A percentile compares a stretch with the other conserved stretches of the same genome.
These are phyloP conservation scores for Liquidambar formosana DNA, from an alignment of 164 flowering plant genomes.

Conservation along the genomic window DNA sequence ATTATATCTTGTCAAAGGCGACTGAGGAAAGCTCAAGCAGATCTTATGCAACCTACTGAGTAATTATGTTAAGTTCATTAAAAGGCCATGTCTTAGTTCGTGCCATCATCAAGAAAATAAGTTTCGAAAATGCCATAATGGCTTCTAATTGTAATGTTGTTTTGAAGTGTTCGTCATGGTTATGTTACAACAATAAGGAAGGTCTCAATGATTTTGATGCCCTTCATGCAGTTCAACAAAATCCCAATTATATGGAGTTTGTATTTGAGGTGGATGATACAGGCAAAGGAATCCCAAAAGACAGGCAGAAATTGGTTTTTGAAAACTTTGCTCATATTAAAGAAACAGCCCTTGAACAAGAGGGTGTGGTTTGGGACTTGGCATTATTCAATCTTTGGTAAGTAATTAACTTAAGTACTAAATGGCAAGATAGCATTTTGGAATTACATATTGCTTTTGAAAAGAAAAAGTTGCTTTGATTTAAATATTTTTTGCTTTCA, in stretches of 20 bases:
- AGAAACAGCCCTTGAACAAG: constrained; percentile 50
- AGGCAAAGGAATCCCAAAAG: constrained; percentile 86
- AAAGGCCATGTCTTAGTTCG: constrained; percentile 67
- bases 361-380: constrained; percentile 87
- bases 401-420: too few relatives aligned
- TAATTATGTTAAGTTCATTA: constrained; percentile 76
- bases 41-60: constrained; percentile 68
- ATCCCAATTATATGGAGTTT: constrained; percentile 49
- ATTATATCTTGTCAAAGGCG: constrained; percentile 59
- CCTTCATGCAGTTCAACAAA: constrained; percentile 3
- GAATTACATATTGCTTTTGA: too few relatives aligned
- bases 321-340: constrained; percentile 88
- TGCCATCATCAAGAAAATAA: constrained; percentile 61
- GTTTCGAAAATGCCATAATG: constrained; percentile 22
- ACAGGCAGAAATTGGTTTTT: constrained; percentile 62
- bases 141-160: constrained; percentile 12
- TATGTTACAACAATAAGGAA: constrained; percentile 19
- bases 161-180: constrained; percentile 4
- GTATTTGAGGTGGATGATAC: constrained; percentile 80
- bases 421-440: too few relatives aligned
- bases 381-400: constrained; percentile 87
- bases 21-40: constrained; percentile 64
- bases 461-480: too few relatives aligned
- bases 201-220: constrained; percentile 8
- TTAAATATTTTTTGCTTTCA: too few relatives aligned